Evolutionary conservation across 139 green algal species (phyloP).

Genomic region (Coelastrella sp.): DNA sequence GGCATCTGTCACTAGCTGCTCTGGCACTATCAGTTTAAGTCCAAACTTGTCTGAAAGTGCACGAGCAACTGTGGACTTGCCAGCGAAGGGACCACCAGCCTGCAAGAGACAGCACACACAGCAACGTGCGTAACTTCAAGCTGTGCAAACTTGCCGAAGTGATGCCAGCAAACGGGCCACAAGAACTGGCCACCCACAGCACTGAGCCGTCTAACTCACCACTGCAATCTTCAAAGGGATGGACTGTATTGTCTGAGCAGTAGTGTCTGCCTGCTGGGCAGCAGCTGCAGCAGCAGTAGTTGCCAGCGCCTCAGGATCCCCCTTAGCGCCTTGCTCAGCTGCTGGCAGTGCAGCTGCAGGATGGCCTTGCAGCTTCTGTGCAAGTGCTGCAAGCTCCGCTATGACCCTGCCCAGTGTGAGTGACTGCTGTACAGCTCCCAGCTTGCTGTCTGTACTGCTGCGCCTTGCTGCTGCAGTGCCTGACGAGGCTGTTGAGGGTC

Average conservation of each 20-base stretch:
- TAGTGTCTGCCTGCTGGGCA: not conserved
- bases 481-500: not conserved
- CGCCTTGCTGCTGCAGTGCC: not conserved
- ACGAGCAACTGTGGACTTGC: conserved; percentile 73
- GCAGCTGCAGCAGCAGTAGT: conserved; percentile 8
- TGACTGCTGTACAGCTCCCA: not conserved
- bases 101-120: conserved; percentile 14
- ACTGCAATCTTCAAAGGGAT: conserved; percentile 38
- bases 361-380: conserved; percentile 12
- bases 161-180: not conserved
- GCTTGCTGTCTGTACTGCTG: not conserved
- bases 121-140: not conserved
- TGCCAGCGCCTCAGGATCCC: not conserved
- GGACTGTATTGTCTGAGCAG: not conserved
- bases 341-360: not conserved
- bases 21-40: conserved; percentile 58
- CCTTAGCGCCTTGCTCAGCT: not conserved
- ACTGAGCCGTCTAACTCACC: not conserved
- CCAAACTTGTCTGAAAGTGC: conserved; percentile 58
- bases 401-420: not conserved
- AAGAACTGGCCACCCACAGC: not conserved
- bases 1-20: conserved; percentile 59
- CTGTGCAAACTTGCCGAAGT: not conserved
- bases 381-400: conserved; percentile 20
- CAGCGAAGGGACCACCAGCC: conserved; percentile 49